Evolutionary conservation across 2,329 filamentous ascomycete genomes (phyloP).

Genomic region (Ceratocystis cacaofunesta): DNA sequence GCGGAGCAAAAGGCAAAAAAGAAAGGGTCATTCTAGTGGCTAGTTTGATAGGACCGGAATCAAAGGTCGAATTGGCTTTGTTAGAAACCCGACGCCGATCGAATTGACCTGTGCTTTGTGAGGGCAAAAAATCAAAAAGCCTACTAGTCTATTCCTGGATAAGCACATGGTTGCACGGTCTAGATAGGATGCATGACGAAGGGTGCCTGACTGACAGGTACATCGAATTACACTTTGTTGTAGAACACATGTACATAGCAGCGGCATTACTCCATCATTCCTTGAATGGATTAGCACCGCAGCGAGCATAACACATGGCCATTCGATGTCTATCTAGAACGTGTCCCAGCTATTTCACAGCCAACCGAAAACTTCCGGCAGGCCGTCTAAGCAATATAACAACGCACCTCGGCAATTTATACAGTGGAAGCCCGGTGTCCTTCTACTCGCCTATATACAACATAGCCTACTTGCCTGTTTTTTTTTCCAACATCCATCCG

Average conservation of each 20-base stretch:
- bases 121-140: neutral
- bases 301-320: too few relatives aligned
- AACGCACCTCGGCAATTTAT: too few relatives aligned
- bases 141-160: neutral
- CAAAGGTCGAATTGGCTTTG: neutral
- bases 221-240: too few relatives aligned
- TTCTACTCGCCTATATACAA: neutral
- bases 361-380: too few relatives aligned
- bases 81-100: neutral
- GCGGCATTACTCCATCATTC: too few relatives aligned
- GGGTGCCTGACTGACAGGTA: neutral
- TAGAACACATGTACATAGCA: neutral
- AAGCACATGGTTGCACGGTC: neutral
- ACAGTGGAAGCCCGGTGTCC: neutral
- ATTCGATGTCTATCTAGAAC: too few relatives aligned
- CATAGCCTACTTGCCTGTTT: neutral
- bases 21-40: neutral
- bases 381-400: too few relatives aligned
- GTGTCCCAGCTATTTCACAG: too few relatives aligned
- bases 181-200: neutral
- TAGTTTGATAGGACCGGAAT: neutral
- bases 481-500: neutral
- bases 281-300: too few relatives aligned
- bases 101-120: neutral
- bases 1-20: neutral